Evolutionary conservation across 352 stramenopile species (phyloP).

Genomic region (Lagenidium sp.): DNA sequence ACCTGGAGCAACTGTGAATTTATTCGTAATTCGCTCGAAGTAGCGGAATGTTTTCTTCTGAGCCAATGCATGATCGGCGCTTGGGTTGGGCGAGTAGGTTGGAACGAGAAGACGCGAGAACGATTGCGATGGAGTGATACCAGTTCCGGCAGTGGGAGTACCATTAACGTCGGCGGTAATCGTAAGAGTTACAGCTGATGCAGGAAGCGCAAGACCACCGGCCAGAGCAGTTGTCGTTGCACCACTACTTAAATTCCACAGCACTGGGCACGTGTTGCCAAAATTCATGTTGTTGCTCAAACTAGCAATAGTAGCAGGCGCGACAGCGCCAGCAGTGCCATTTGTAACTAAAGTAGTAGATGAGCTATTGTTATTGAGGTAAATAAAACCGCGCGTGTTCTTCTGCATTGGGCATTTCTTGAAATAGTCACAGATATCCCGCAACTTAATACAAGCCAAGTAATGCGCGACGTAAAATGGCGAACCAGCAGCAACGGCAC

Average conservation of each 20-base stretch:
- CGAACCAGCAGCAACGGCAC: conserved; percentile 6
- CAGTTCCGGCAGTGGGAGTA: conserved; percentile 1
- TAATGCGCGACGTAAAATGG: conserved; percentile 12
- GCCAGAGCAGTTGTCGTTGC: conserved; percentile 3
- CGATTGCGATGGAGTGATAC: conserved; percentile 1
- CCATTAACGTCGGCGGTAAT: conserved; percentile 8
- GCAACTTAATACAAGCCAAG: conserved; percentile 10
- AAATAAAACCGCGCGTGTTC: conserved; percentile 11
- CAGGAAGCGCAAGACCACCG: conserved; percentile 3
- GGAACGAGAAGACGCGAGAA: conserved; percentile 7
- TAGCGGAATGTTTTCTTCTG: conserved; percentile 10
- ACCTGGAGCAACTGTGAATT: conserved; percentile 7
- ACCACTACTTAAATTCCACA: conserved; percentile 2
- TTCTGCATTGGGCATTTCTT: conserved; percentile 15
- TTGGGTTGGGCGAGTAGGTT: conserved; percentile 5
- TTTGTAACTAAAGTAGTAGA: conserved; percentile 8
- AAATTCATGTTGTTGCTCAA: conserved; percentile 13
- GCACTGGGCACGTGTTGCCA: conserved; percentile 8
- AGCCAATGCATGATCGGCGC: not conserved
- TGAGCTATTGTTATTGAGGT: conserved; percentile 14
- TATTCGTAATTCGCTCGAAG: conserved; percentile 9
- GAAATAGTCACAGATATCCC: conserved; percentile 13
- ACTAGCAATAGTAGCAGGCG: conserved; percentile 6
- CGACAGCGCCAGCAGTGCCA: conserved; percentile 6
- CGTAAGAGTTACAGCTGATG: conserved; percentile 1